Evolutionary conservation across 2,329 filamentous ascomycete species (phyloP).

Genomic region (Sordariomycetes sp.): DNA sequence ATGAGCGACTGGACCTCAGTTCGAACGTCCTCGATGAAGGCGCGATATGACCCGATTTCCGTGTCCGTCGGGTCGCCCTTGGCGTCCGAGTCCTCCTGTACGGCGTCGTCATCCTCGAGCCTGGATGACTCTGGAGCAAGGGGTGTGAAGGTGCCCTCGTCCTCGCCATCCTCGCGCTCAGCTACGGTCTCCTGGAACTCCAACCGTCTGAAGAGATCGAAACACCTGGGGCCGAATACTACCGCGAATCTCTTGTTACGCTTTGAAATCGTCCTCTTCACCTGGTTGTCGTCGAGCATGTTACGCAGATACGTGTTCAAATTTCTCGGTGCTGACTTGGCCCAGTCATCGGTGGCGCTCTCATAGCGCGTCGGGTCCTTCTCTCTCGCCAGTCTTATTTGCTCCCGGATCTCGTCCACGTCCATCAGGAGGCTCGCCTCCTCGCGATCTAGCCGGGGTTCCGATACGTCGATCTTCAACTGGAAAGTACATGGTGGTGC

Average conservation of each 20-base stretch:
- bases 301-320: conserved; percentile 44
- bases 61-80: conserved; percentile 24
- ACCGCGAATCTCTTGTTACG: conserved; percentile 48
- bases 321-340: conserved; percentile 29
- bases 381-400: conserved; percentile 27
- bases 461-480: conserved; percentile 37
- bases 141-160: conserved; percentile 25
- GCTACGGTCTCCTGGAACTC: conserved; percentile 31
- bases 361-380: conserved; percentile 39
- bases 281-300: conserved; percentile 26
- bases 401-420: conserved; percentile 28
- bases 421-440: conserved; percentile 37
- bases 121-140: too few relatives aligned
- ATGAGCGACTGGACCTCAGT: conserved; percentile 36
- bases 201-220: conserved; percentile 36
- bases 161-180: conserved; percentile 27
- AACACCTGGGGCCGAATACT: conserved; percentile 41
- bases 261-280: conserved; percentile 39
- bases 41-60: conserved; percentile 29
- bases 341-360: conserved; percentile 29
- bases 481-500: conserved; percentile 29
- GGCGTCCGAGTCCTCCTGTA: too few relatives aligned
- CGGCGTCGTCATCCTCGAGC: too few relatives aligned
- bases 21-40: conserved; percentile 39
- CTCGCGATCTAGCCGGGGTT: conserved; percentile 33